Evolutionary conservation across 192 early-diverging fungal genomes (phyloP).

Genomic region (Geranomyces variabilis): DNA sequence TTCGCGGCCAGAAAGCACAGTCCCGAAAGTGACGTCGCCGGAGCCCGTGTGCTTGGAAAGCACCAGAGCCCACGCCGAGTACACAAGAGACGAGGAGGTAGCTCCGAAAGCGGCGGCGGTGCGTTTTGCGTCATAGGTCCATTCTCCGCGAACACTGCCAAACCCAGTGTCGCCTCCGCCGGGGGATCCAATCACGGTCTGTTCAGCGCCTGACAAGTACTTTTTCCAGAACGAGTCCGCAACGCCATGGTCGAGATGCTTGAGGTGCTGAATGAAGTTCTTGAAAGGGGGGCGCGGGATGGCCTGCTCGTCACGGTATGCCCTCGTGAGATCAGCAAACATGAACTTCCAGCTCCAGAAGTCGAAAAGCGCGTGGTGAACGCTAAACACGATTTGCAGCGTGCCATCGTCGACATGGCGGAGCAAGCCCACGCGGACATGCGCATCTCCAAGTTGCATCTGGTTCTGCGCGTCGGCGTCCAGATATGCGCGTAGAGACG

Average conservation of each 20-base stretch:
- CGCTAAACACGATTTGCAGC: conserved; percentile 12
- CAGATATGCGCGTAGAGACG: neutral
- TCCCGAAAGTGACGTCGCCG: conserved; percentile 40
- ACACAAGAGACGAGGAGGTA: conserved; percentile 20
- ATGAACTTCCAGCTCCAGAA: conserved; percentile 32
- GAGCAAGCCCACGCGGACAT: conserved; percentile 11
- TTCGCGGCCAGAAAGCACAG: conserved; percentile 34
- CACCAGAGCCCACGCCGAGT: conserved; percentile 39
- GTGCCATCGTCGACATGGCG: neutral
- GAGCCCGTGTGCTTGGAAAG: conserved; percentile 11
- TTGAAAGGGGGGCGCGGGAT: conserved; percentile 8
- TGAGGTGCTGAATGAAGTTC: conserved; percentile 20
- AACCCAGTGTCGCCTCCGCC: too few species aligned
- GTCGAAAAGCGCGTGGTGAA: conserved; percentile 43
- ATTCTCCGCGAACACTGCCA: conserved; percentile 2
- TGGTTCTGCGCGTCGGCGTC: neutral
- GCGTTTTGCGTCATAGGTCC: neutral
- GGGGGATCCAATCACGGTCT: too few species aligned
- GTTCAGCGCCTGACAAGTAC: conserved; percentile 5
- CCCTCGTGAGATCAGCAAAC: conserved; percentile 23
- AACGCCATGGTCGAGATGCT: neutral
- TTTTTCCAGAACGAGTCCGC: conserved; percentile 11
- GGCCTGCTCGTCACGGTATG: neutral
- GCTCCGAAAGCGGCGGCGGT: conserved; percentile 7
- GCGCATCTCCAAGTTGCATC: conserved; percentile 3